Percentiles rank a stretch among this genome's conserved stretches.
Conservation (phyloP, 73 alveolate genomes). For the Stentor roeselii region DNA sequence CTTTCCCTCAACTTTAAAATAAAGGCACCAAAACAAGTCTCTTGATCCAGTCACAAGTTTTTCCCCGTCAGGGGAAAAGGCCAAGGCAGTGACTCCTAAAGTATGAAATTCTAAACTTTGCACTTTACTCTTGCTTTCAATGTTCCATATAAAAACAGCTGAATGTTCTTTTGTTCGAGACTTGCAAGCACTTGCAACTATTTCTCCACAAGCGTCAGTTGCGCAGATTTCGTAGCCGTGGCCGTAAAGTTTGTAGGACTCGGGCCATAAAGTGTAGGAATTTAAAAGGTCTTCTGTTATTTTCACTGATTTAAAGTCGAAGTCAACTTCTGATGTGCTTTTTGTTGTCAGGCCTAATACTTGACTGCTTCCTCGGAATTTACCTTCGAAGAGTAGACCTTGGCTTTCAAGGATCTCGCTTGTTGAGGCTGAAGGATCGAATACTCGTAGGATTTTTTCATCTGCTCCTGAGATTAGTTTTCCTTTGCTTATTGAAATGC, state of each 20-base stretch:
- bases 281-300: conserved; percentile 91
- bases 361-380: conserved; percentile 56
- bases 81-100: conserved; percentile 82
- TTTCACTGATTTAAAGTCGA: conserved; percentile 71
- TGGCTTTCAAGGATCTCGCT: conserved; percentile 64
- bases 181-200: conserved; percentile 91
- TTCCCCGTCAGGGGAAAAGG: conserved; percentile 89
- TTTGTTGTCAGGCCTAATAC: conserved; percentile 70
- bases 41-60: conserved; percentile 83
- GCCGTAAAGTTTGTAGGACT: conserved; percentile 92
- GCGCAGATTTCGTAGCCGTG: conserved; percentile 94
- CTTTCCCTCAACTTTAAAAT: conserved; percentile 42
- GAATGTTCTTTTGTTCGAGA: conserved; percentile 90
- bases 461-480: conserved; percentile 91
- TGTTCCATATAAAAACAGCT: conserved; percentile 86
- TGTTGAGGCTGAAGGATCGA: conserved; percentile 78
- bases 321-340: conserved; percentile 65
- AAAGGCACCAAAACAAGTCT: conserved; percentile 84
- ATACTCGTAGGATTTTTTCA: conserved; percentile 90
- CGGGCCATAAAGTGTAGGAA: conserved; percentile 96
- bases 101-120: conserved; percentile 78
- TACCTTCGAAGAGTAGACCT: conserved; percentile 38
- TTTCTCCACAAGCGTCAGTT: conserved; percentile 76
- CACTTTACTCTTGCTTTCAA: conserved; percentile 59
- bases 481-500: conserved; percentile 54